phyloP scores from a whole-genome alignment of 805 yeast genomes.

The Candida nonsorbophila region DNA sequence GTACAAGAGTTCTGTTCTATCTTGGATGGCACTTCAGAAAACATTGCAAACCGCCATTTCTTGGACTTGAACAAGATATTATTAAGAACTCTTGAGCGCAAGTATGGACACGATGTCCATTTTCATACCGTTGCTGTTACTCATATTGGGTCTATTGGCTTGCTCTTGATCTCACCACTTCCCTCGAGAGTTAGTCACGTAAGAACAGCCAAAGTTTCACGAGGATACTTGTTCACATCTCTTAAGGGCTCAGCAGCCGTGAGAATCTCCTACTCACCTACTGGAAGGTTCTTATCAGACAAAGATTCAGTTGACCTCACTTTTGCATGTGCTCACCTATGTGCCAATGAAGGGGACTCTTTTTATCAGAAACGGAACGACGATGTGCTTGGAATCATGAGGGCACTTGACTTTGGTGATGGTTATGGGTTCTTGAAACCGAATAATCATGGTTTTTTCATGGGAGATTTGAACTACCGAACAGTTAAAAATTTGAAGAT shows the following conservation, averaged over 20 bases:
- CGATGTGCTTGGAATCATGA: conserved; percentile 46
- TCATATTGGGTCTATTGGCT: conserved; percentile 56
- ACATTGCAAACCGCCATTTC: conserved; percentile 31
- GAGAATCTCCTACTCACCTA: conserved; percentile 35
- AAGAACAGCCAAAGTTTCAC: conserved; percentile 29
- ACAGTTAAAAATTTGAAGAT: conserved; percentile 23
- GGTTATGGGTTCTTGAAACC: conserved; percentile 50
- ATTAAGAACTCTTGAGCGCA: conserved; percentile 24
- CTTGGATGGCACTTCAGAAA: conserved; percentile 46
- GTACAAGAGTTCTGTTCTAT: conserved; percentile 61
- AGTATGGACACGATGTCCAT: conserved; percentile 22
- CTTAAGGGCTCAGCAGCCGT: conserved; percentile 73
- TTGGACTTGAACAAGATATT: conserved; percentile 29
- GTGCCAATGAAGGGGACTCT: conserved; percentile 68
- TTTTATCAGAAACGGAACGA: conserved; percentile 45
- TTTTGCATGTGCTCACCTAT: conserved; percentile 65
- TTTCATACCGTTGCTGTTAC: conserved; percentile 40
- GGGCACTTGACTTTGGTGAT: conserved; percentile 54
- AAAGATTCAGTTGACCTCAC: conserved; percentile 38
- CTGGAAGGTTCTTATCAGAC: conserved; percentile 13
- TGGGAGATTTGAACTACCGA: conserved; percentile 88
- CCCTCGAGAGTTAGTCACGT: conserved; percentile 23
- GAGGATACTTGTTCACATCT: conserved; percentile 58
- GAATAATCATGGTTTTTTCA: conserved; percentile 54
- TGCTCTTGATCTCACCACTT: conserved; percentile 45